phyloP scores from a whole-genome alignment of 139 green algal species.

The Picochlorum sp. region DNA sequence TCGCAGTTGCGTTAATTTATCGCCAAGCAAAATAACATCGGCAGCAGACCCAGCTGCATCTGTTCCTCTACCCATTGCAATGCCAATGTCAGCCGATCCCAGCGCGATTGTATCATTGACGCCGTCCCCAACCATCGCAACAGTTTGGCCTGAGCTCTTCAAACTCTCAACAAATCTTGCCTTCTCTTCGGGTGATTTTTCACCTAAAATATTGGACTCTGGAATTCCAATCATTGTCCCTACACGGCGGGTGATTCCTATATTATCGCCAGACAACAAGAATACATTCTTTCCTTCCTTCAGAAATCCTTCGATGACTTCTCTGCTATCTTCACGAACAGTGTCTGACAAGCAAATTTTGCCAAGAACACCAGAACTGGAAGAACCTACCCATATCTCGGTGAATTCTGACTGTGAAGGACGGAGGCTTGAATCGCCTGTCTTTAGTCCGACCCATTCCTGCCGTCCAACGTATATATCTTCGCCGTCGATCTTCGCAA shows the following conservation, averaged over 20 bases:
- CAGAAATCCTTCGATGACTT: slow-evolving; percentile 48
- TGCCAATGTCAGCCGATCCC: slow-evolving; percentile 67
- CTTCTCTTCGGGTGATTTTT: slow-evolving; percentile 49
- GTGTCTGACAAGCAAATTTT: slow-evolving; percentile 54
- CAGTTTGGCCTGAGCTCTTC: slow-evolving; percentile 31
- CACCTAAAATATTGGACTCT: slow-evolving; percentile 15
- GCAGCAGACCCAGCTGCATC: slow-evolving; percentile 72
- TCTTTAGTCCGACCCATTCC: slow-evolving; percentile 53
- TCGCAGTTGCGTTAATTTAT: slow-evolving; percentile 67
- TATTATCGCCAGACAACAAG: slow-evolving; percentile 75
- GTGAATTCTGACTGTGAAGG: background rate
- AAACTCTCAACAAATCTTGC: slow-evolving; percentile 30
- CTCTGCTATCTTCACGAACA: slow-evolving; percentile 51
- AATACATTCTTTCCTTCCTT: slow-evolving; percentile 50
- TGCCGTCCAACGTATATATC: slow-evolving; percentile 58
- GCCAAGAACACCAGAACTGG: slow-evolving; percentile 53
- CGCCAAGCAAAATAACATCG: slow-evolving; percentile 84
- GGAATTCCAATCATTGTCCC: slow-evolving; percentile 44
- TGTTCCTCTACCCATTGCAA: slow-evolving; percentile 63
- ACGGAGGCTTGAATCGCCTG: slow-evolving; percentile 5
- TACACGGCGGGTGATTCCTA: slow-evolving; percentile 38
- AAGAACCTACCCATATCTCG: slow-evolving; percentile 35
- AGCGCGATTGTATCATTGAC: slow-evolving; percentile 94
- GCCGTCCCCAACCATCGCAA: slow-evolving; percentile 93
- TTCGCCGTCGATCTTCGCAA: slow-evolving; percentile 32